Percentiles rank a stretch among this genome's conserved stretches.
Evolutionary conservation across 73 alveolate genomes (phyloP).

Genomic region (Breviolum minutum): DNA sequence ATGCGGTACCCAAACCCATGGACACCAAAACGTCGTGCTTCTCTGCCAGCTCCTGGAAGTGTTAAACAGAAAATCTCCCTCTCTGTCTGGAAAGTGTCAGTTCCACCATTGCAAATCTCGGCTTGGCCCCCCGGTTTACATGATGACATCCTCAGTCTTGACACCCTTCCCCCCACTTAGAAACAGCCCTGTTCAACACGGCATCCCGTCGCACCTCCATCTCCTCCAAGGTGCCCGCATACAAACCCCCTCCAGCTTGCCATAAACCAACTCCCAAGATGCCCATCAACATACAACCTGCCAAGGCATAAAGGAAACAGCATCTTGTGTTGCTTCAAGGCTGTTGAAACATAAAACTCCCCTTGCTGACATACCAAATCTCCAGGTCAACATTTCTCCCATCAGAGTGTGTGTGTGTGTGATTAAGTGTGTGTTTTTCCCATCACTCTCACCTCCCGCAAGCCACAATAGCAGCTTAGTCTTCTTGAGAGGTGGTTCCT

Average conservation of each 20-base stretch:
- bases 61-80: too few species aligned
- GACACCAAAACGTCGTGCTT: not conserved
- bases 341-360: too few species aligned
- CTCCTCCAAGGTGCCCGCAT: not conserved
- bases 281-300: slow-evolving; percentile 18
- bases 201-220: too few species aligned
- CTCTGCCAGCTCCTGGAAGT: slow-evolving; percentile 16
- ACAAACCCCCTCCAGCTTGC: slow-evolving; percentile 13
- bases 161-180: too few species aligned
- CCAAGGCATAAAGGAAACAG: not conserved
- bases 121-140: too few species aligned
- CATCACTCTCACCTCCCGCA: not conserved
- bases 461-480: not conserved
- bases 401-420: not conserved
- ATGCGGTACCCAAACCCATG: slow-evolving; percentile 21
- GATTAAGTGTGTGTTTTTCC: not conserved
- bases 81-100: too few species aligned
- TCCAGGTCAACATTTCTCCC: too few species aligned
- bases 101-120: too few species aligned
- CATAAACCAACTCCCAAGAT: slow-evolving; percentile 1
- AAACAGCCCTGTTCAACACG: too few species aligned
- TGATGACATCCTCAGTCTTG: too few species aligned
- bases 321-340: too few species aligned
- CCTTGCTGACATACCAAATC: too few species aligned
- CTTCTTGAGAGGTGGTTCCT: not conserved